Evolutionary conservation across 108 stramenopile genomes (phyloP).

Genomic region (Pseudonitzschia multiseries): DNA sequence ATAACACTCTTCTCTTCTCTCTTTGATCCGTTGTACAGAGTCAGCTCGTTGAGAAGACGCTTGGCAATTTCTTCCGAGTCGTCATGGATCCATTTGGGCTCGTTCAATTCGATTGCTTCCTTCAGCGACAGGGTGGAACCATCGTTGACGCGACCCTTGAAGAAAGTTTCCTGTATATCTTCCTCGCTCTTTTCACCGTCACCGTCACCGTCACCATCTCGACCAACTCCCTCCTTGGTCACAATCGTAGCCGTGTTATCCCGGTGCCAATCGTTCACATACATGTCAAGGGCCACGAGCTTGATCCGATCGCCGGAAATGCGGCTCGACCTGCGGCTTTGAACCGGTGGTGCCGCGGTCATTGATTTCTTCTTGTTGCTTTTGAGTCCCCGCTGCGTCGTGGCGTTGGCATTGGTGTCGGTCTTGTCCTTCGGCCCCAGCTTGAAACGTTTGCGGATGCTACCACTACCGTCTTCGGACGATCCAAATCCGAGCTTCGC

Average conservation of each 20-base stretch:
- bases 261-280: slow-evolving; percentile 23
- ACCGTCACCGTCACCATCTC: too few species aligned
- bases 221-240: too few species aligned
- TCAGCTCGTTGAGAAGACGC: slow-evolving; percentile 30
- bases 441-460: slow-evolving; percentile 11
- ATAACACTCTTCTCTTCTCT: slow-evolving; percentile 5
- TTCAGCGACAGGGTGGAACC: slow-evolving; percentile 55
- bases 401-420: too few species aligned
- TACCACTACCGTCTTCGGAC: slow-evolving; percentile 20
- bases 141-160: slow-evolving; percentile 70
- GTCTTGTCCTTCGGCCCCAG: not conserved
- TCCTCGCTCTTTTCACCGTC: slow-evolving; percentile 1
- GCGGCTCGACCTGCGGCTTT: slow-evolving; percentile 27
- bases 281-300: slow-evolving; percentile 29
- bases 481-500: slow-evolving; percentile 55
- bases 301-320: slow-evolving; percentile 18
- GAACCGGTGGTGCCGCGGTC: not conserved
- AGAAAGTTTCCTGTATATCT: slow-evolving; percentile 22
- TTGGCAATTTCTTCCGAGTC: slow-evolving; percentile 37
- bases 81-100: slow-evolving; percentile 59
- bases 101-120: slow-evolving; percentile 56
- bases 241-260: slow-evolving; percentile 29
- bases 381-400: not conserved
- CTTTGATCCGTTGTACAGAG: too few species aligned
- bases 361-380: slow-evolving; percentile 6